These are phyloP conservation scores for Vachellia pachyceras DNA, from an alignment of 306 rosid species.

Conservation along the genomic window DNA sequence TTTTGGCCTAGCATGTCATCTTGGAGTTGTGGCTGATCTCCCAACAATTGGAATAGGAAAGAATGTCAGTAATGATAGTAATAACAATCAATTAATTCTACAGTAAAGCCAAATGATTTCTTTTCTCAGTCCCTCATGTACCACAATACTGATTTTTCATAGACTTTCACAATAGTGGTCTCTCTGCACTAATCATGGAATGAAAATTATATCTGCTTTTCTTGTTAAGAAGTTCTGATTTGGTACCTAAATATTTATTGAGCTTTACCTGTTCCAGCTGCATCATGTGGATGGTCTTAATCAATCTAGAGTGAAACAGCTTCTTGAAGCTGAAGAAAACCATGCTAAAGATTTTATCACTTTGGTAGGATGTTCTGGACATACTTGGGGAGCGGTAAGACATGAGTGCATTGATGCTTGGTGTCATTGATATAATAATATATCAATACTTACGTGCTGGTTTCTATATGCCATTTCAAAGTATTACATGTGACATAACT, in stretches of 20 bases:
- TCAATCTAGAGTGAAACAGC: conserved; percentile 65
- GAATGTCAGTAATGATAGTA: conserved; percentile 63
- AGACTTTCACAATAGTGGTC: background rate
- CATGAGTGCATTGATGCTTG: conserved; percentile 6
- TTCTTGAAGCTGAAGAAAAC: conserved; percentile 64
- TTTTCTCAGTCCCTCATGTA: conserved; percentile 23
- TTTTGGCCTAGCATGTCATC: conserved; percentile 95
- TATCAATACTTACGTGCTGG: conserved; percentile 10
- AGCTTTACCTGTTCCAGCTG: conserved; percentile 63
- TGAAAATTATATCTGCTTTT: conserved; percentile 18
- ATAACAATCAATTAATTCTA: conserved; percentile 16
- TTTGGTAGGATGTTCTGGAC: conserved; percentile 75
- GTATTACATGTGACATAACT: background rate
- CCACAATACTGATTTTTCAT: background rate
- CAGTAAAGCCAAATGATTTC: background rate
- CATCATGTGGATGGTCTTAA: conserved; percentile 92
- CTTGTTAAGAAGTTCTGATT: conserved; percentile 21
- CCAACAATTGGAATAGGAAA: conserved; percentile 94
- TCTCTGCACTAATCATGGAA: background rate
- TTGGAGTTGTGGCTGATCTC: conserved; percentile 81
- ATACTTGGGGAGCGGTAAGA: conserved; percentile 86
- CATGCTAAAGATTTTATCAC: conserved; percentile 50
- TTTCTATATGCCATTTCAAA: conserved; percentile 13
- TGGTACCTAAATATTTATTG: conserved; percentile 27
- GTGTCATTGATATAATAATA: conserved; percentile 12